Evolutionary conservation across 2,329 filamentous ascomycete species (phyloP).

Genomic region (Alternaria angustiovoidea): DNA sequence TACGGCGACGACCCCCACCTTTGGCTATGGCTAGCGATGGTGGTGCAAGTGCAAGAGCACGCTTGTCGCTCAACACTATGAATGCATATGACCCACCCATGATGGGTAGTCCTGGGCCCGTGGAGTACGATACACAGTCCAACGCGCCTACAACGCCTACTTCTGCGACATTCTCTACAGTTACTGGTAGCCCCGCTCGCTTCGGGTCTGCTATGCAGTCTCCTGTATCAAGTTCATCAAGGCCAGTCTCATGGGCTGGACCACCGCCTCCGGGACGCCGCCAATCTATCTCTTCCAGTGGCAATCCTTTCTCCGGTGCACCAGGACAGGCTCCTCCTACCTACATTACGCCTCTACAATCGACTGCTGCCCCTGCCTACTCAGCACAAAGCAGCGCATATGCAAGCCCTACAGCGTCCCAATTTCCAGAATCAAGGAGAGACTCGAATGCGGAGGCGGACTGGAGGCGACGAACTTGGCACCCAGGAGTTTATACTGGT

Average conservation of each 20-base stretch:
- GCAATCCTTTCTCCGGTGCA: constrained; percentile 76
- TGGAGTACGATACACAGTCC: constrained; percentile 71
- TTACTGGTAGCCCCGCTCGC: constrained; percentile 74
- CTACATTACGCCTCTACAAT: constrained; percentile 64
- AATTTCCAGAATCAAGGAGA: constrained; percentile 68
- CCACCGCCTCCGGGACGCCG: constrained; percentile 74
- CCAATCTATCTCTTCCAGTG: constrained; percentile 80
- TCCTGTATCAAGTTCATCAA: constrained; percentile 73
- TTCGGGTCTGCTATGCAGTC: constrained; percentile 75
- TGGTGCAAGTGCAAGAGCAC: constrained; percentile 63
- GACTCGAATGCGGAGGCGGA: constrained; percentile 78
- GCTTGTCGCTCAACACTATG: constrained; percentile 63
- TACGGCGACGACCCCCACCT: constrained; percentile 77
- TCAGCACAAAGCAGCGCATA: constrained; percentile 68
- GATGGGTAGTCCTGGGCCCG: constrained; percentile 67
- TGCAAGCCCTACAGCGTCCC: constrained; percentile 71
- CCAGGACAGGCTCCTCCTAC: constrained; percentile 68
- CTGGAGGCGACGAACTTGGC: constrained; percentile 87
- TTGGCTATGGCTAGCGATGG: constrained; percentile 82
- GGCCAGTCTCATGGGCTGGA: constrained; percentile 76
- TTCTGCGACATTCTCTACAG: constrained; percentile 81
- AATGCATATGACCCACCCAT: constrained; percentile 70
- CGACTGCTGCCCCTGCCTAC: constrained; percentile 62
- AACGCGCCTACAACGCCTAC: constrained; percentile 83
- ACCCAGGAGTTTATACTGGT: constrained; percentile 73